phyloP scores from a whole-genome alignment of 2,329 filamentous ascomycete species.

The Diaporthe citri region DNA sequence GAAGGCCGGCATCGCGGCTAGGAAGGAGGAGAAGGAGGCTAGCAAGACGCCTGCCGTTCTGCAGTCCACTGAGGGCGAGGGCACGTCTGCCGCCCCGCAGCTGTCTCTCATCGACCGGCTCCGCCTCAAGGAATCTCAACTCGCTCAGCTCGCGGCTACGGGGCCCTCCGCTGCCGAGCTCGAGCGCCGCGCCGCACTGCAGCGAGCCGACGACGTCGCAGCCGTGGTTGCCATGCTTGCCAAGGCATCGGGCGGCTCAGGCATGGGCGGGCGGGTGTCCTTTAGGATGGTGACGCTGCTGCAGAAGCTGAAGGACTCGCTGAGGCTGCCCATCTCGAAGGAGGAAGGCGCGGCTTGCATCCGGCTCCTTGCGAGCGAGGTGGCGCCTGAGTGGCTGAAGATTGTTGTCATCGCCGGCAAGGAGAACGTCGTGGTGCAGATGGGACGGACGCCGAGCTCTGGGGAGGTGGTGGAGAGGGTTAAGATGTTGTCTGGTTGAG shows the following conservation, averaged over 20 bases:
- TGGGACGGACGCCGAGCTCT: slow-evolving; percentile 44
- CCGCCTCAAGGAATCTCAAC: slow-evolving; percentile 74
- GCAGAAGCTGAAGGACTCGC: slow-evolving; percentile 76
- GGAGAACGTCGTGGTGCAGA: slow-evolving; percentile 70
- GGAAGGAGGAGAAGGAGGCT: slow-evolving; percentile 60
- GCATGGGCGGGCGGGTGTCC: slow-evolving; percentile 68
- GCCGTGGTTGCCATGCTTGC: slow-evolving; percentile 76
- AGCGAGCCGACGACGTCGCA: slow-evolving; percentile 76
- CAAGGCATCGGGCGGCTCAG: slow-evolving; percentile 57
- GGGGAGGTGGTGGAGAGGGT: slow-evolving; percentile 43
- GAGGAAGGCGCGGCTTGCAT: slow-evolving; percentile 66
- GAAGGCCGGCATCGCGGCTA: slow-evolving; percentile 69
- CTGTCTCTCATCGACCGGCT: slow-evolving; percentile 82
- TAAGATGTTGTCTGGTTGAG: slow-evolving; percentile 42
- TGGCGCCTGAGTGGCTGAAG: slow-evolving; percentile 69
- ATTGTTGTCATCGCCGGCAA: slow-evolving; percentile 64
- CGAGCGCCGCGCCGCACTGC: slow-evolving; percentile 73
- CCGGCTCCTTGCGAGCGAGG: slow-evolving; percentile 64
- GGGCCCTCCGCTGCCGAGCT: slow-evolving; percentile 68
- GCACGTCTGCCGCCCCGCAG: slow-evolving; percentile 52
- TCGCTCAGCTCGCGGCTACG: slow-evolving; percentile 55
- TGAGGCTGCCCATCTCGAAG: slow-evolving; percentile 65
- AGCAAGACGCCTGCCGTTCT: slow-evolving; percentile 46
- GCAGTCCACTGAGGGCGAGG: slow-evolving; percentile 55
- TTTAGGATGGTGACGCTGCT: slow-evolving; percentile 75